phyloP scores from a whole-genome alignment of 768 basidiomycete species.

The Tricholoma saponaceum region DNA sequence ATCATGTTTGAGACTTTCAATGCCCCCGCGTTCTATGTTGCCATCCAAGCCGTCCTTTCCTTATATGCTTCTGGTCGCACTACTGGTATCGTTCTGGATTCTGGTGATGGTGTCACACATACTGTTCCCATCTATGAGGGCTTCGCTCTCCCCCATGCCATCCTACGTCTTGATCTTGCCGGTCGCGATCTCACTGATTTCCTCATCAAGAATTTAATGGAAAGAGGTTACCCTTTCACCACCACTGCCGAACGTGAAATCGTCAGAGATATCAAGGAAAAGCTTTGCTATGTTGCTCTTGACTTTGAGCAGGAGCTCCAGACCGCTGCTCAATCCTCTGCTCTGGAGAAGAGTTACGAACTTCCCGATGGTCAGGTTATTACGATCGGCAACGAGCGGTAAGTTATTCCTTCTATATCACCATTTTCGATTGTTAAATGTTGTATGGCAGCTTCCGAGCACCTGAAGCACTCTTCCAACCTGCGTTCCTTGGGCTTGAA shows the following conservation, averaged over 20 bases:
- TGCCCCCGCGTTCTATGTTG: constrained; percentile 87
- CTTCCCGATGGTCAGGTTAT: constrained; percentile 93
- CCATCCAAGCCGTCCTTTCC: constrained; percentile 88
- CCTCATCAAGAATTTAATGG: constrained; percentile 80
- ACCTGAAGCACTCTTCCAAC: constrained; percentile 93
- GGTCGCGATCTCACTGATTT: constrained; percentile 89
- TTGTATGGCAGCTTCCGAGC: constrained; percentile 72
- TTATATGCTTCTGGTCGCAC: constrained; percentile 94
- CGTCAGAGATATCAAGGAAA: constrained; percentile 96
- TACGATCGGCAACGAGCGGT: constrained; percentile 91
- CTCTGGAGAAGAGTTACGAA: constrained; percentile 92
- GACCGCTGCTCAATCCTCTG: constrained; percentile 84
- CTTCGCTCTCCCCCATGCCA: constrained; percentile 90
- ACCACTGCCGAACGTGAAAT: constrained; percentile 93
- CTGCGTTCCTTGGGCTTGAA: constrained; percentile 85
- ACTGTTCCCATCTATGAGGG: constrained; percentile 96
- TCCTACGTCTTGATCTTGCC: constrained; percentile 87
- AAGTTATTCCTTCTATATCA: constrained; percentile 42
- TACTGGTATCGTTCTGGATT: constrained; percentile 92
- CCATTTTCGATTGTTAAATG: constrained; percentile 47
- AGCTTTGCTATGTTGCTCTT: constrained; percentile 91
- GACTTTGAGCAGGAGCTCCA: constrained; percentile 94
- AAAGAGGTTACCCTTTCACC: constrained; percentile 92
- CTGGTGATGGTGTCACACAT: constrained; percentile 95
- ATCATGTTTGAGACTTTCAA: constrained; percentile 98